Percentiles rank a stretch among this genome's conserved stretches.
These are phyloP conservation scores for Magnusiomyces suaveolens DNA, from an alignment of 1,139 yeast species.

Conservation along the genomic window DNA sequence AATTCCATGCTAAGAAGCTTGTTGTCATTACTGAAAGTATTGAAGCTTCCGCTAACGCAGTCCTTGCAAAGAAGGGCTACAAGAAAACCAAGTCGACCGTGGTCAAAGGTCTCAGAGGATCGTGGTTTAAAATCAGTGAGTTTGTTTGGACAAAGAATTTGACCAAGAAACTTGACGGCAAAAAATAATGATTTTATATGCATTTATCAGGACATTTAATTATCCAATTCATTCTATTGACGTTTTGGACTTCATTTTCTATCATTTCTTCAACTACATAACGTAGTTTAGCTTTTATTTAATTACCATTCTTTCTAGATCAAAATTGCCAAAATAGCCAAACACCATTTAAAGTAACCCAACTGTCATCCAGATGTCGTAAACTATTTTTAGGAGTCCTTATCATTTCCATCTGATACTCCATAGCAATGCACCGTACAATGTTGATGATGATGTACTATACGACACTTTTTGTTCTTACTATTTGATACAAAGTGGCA, in stretches of 20 bases:
- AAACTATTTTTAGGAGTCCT: too few relatives aligned
- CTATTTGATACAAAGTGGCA: too few relatives aligned
- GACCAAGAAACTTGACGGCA: not conserved
- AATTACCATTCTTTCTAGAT: too few relatives aligned
- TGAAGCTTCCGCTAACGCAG: not conserved
- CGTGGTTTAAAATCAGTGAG: constrained; percentile 1
- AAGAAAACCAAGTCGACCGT: not conserved
- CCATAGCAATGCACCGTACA: too few relatives aligned
- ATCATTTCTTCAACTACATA: too few relatives aligned
- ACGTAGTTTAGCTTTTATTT: too few relatives aligned
- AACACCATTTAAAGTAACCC: too few relatives aligned
- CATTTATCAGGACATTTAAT: not conserved
- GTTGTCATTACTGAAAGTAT: not conserved
- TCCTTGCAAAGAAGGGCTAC: not conserved
- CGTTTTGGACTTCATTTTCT: not conserved
- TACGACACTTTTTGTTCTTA: too few relatives aligned
- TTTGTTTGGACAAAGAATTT: not conserved
- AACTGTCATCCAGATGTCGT: too few relatives aligned
- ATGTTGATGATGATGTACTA: too few relatives aligned
- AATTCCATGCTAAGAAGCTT: constrained; percentile 11
- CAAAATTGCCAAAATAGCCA: too few relatives aligned
- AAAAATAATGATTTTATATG: not conserved
- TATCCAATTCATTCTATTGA: not conserved
- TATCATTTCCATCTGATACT: too few relatives aligned
- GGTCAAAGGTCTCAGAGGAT: not conserved